Base-by-base conservation (phyloP, 2,329 filamentous ascomycete species). In the Parascedosporium putredinis region DNA sequence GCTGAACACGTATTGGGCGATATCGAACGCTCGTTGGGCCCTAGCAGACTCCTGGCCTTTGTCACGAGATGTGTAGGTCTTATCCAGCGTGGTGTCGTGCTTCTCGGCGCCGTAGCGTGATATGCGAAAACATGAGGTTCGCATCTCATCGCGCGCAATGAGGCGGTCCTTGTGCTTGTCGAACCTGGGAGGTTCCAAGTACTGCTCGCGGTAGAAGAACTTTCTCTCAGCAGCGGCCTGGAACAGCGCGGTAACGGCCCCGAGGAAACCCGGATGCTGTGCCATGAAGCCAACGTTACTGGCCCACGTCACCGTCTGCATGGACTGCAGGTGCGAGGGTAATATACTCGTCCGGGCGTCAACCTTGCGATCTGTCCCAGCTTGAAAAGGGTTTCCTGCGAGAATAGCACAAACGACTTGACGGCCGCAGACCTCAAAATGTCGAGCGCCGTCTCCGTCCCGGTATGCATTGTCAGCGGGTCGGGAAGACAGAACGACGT, bases 401-500 rank as follows among this genome's bases (percentile, higher is more conserved):
- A 59, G 0, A 81, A 60, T 1, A 55, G 44, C 2, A 64, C 58
- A 44, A 74, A 73, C 0, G 78, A 82, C 16, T 61, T 57, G 0
- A 78, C 59, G 0, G 74, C 65, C 0, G 74, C 74, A 0, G 73
- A 76, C 0, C 51, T 40, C 1, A 83, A 57, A 1, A 78, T 74
- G 0, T 57, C 54, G 0, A 82, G 55, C 0, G 76, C 74, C 43
- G 74, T 59, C 53, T 83, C 78, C 0, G 75, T 78, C 0, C 79
- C 79, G 0, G 75, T 82, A 4, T 61, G 59, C 0, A 56, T 44
- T 0, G 71, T 76, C 0, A 81, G 62, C 0, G 60, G 61, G 54
- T 82, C 78, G 0, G 72, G 70, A 0, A 78, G 59, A 23, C 67
- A 75, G 45, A 69, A 67, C 0, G 76, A 75, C 0, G 78, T 82